phyloP scores from a whole-genome alignment of 768 basidiomycete species.

The Pleurotus platypus region DNA sequence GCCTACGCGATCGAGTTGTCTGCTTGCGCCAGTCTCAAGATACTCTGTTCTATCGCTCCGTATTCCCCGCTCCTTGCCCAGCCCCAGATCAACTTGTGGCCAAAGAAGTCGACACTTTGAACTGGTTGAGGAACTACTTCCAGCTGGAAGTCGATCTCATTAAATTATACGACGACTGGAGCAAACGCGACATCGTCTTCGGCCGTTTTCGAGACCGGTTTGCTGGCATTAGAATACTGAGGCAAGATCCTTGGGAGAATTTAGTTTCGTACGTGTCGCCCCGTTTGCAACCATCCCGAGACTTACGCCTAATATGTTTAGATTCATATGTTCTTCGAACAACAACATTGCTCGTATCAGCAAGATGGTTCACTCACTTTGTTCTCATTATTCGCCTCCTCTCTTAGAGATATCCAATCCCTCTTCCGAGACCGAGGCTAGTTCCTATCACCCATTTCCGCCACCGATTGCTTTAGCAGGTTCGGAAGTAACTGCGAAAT shows the following conservation, averaged over 20 bases:
- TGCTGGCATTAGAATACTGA: conserved; percentile 78
- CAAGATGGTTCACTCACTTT: conserved; percentile 86
- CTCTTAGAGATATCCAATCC: conserved; percentile 48
- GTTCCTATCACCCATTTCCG: conserved; percentile 80
- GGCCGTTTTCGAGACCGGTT: conserved; percentile 58
- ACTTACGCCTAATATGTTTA: conserved; percentile 23
- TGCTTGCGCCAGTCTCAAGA: conserved; percentile 75
- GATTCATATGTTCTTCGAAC: conserved; percentile 97
- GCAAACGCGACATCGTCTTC: conserved; percentile 71
- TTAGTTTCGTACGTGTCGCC: conserved; percentile 73
- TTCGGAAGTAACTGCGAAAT: conserved; percentile 51
- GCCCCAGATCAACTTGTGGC: conserved; percentile 14
- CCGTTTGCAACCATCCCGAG: background rate
- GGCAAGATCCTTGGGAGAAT: conserved; percentile 97
- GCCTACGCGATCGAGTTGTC: conserved; percentile 77
- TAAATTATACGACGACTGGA: conserved; percentile 75
- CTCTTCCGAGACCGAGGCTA: conserved; percentile 19
- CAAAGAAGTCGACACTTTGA: conserved; percentile 61
- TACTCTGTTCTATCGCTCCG: conserved; percentile 65
- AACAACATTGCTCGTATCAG: conserved; percentile 96
- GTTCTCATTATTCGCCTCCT: conserved; percentile 68
- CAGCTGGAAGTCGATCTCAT: conserved; percentile 76
- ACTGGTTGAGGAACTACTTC: conserved; percentile 85
- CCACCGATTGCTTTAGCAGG: conserved; percentile 63
- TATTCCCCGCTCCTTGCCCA: conserved; percentile 50